phyloP scores from a whole-genome alignment of 768 basidiomycete genomes.

The Pulveroboletus sp. region DNA sequence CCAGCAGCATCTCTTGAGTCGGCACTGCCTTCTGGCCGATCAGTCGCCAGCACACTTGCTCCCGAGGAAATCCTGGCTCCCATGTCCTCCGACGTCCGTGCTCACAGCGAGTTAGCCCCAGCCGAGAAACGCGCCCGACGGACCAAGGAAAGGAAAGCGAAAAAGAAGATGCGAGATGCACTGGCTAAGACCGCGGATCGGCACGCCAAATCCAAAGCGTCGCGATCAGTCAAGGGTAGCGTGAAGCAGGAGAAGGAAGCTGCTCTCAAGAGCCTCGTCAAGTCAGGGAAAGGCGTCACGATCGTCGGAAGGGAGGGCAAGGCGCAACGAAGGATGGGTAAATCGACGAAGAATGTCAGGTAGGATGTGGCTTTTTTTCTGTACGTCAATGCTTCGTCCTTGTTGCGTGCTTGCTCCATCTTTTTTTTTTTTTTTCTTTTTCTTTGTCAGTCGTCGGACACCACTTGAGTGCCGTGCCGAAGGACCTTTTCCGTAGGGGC shows the following conservation, averaged over 20 bases:
- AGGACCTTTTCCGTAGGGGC: neutral
- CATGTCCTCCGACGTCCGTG: slow-evolving; percentile 45
- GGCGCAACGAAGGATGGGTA: slow-evolving; percentile 29
- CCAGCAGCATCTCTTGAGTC: slow-evolving; percentile 84
- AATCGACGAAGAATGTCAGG: slow-evolving; percentile 23
- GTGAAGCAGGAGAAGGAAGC: slow-evolving; percentile 81
- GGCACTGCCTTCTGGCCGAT: slow-evolving; percentile 79
- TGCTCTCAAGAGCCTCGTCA: slow-evolving; percentile 77
- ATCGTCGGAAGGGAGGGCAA: slow-evolving; percentile 69
- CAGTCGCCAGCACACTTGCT: slow-evolving; percentile 75
- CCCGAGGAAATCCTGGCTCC: slow-evolving; percentile 88
- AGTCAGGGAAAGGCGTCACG: slow-evolving; percentile 80
- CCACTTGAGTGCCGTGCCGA: neutral
- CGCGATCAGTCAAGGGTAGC: slow-evolving; percentile 37
- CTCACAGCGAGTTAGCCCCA: slow-evolving; percentile 80
- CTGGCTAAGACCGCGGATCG: slow-evolving; percentile 65
- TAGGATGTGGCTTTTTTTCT: neutral
- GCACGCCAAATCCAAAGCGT: slow-evolving; percentile 37
- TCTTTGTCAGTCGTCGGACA: neutral
- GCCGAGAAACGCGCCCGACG: slow-evolving; percentile 71
- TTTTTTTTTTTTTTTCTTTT: too few relatives aligned
- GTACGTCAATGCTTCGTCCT: neutral
- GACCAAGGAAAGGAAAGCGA: slow-evolving; percentile 63
- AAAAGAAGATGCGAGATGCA: slow-evolving; percentile 60
- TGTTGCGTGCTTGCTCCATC: neutral